Conservation (phyloP, 2,329 filamentous ascomycete genomes). For the Metarhizium sp. region DNA sequence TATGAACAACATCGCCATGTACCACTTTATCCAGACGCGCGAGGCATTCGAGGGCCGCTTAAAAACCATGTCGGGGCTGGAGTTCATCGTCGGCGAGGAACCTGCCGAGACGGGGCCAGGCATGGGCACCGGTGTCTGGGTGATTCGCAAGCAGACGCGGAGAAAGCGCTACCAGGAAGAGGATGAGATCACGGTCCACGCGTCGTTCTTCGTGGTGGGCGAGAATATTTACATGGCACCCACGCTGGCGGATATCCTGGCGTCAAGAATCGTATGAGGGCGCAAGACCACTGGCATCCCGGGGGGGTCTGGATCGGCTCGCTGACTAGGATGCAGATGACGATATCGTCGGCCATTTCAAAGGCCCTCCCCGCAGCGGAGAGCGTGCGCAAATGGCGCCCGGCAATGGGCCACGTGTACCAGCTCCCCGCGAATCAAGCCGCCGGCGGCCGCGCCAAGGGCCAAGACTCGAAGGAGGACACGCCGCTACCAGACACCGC, state of each 20-base stretch:
- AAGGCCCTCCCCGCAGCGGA: conserved; percentile 42
- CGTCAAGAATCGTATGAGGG: conserved; percentile 43
- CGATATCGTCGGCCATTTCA: conserved; percentile 45
- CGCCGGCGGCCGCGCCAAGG: conserved; percentile 15
- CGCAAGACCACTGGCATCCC: not conserved
- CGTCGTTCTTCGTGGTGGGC: conserved; percentile 55
- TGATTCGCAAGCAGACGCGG: conserved; percentile 59
- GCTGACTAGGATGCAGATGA: conserved; percentile 27
- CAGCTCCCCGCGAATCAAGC: conserved; percentile 24
- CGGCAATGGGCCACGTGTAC: conserved; percentile 44
- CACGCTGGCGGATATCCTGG: conserved; percentile 48
- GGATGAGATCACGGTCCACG: conserved; percentile 50
- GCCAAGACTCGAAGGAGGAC: conserved; percentile 32
- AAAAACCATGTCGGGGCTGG: conserved; percentile 55
- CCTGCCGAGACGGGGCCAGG: conserved; percentile 54
- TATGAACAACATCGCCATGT: conserved; percentile 50
- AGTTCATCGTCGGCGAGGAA: conserved; percentile 58
- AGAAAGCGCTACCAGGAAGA: conserved; percentile 45
- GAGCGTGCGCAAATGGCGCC: conserved; percentile 43
- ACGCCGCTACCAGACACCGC: conserved; percentile 37
- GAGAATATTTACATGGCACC: conserved; percentile 61
- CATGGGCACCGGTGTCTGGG: conserved; percentile 60
- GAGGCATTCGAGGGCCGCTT: conserved; percentile 55
- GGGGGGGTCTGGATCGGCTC: not conserved
- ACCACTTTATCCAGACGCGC: conserved; percentile 47